phyloP scores from a whole-genome alignment of 768 basidiomycete species.

The Lactarius psammicola region DNA sequence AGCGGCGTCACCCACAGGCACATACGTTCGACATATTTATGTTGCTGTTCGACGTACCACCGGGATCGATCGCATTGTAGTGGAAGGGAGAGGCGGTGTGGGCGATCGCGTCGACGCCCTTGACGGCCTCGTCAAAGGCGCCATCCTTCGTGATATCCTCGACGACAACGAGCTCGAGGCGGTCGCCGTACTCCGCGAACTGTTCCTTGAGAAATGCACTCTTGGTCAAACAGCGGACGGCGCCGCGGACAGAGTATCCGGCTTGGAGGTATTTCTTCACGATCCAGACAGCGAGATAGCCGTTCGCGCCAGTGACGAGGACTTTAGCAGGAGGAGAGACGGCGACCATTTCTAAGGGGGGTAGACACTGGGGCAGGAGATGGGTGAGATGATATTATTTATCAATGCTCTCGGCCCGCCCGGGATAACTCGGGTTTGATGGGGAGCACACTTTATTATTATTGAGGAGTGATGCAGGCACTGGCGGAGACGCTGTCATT shows the following conservation, averaged over 20 bases:
- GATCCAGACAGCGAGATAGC: slow-evolving; percentile 61
- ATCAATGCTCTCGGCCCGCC: background rate
- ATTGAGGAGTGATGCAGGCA: background rate
- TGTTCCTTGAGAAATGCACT: slow-evolving; percentile 52
- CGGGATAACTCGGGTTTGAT: background rate
- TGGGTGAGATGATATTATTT: background rate
- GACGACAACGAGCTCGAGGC: slow-evolving; percentile 64
- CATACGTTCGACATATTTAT: background rate
- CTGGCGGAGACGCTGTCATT: too few species aligned
- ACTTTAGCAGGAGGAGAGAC: slow-evolving; percentile 39
- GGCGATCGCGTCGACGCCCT: slow-evolving; percentile 68
- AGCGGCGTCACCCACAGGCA: background rate
- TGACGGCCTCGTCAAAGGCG: slow-evolving; percentile 78
- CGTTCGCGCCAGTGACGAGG: slow-evolving; percentile 59
- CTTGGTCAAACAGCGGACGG: slow-evolving; percentile 63
- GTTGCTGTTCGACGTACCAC: slow-evolving; percentile 28
- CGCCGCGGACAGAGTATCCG: slow-evolving; percentile 64
- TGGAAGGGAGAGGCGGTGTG: slow-evolving; percentile 69
- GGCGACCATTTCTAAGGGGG: slow-evolving; percentile 36
- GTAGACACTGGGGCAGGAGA: background rate
- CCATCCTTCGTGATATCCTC: slow-evolving; percentile 61
- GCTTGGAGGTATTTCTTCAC: slow-evolving; percentile 53
- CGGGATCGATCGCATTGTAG: slow-evolving; percentile 43
- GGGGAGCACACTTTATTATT: background rate
- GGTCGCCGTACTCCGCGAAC: slow-evolving; percentile 54